These are phyloP conservation scores for Claviceps sp. DNA, from an alignment of 2,329 filamentous ascomycete species.

Conservation along the genomic window DNA sequence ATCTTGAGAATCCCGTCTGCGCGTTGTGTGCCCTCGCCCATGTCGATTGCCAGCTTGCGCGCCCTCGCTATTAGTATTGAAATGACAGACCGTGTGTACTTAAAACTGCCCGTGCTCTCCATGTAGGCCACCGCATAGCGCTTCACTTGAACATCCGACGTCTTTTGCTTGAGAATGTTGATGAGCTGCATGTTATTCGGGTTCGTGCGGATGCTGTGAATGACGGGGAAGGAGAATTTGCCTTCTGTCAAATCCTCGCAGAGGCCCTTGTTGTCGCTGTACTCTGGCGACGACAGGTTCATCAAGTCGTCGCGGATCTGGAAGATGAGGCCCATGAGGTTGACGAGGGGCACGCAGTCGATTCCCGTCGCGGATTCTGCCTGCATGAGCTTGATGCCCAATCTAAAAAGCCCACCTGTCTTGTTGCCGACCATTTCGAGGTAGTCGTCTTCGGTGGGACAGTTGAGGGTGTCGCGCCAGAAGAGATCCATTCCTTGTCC, in stretches of 20 bases:
- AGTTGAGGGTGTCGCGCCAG: slow-evolving; percentile 76
- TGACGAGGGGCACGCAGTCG: slow-evolving; percentile 74
- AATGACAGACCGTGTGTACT: slow-evolving; percentile 63
- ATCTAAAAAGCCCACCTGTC: slow-evolving; percentile 72
- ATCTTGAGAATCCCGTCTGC: slow-evolving; percentile 49
- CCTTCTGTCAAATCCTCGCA: slow-evolving; percentile 94
- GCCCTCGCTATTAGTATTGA: slow-evolving; percentile 50
- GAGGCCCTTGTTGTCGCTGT: slow-evolving; percentile 80
- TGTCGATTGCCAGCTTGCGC: slow-evolving; percentile 44
- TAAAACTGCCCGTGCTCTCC: slow-evolving; percentile 79
- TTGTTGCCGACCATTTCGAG: slow-evolving; percentile 92
- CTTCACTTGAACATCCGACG: slow-evolving; percentile 76
- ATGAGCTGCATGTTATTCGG: slow-evolving; percentile 65
- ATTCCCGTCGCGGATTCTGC: slow-evolving; percentile 45
- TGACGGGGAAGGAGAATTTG: slow-evolving; percentile 93
- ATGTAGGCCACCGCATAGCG: slow-evolving; percentile 83
- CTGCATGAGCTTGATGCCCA: slow-evolving; percentile 82
- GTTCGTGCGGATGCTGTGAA: slow-evolving; percentile 76
- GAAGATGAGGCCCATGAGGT: slow-evolving; percentile 72
- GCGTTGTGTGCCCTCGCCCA: slow-evolving; percentile 48
- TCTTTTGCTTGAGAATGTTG: slow-evolving; percentile 87
- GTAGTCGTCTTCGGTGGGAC: slow-evolving; percentile 77
- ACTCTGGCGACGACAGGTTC: slow-evolving; percentile 64
- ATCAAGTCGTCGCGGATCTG: slow-evolving; percentile 91
- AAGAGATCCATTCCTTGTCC: slow-evolving; percentile 87